Conservation (phyloP, 345 rosid genomes). For the Sonneratia alba region DNA sequence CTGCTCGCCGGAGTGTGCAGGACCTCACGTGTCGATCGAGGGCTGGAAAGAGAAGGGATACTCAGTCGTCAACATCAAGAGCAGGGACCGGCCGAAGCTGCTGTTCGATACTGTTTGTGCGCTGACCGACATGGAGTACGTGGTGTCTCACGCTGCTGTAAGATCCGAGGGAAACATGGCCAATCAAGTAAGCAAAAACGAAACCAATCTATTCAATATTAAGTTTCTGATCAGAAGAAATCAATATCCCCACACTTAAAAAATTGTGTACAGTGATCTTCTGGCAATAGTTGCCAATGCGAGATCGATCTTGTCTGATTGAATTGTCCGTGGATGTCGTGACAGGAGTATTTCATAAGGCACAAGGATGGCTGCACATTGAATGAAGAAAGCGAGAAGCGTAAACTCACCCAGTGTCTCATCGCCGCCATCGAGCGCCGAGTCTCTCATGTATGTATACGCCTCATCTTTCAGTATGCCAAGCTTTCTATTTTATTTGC, state of each 20-base stretch:
- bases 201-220: neutral
- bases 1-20: conserved; percentile 21
- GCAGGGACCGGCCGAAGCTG: conserved; percentile 76
- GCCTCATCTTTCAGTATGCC: neutral
- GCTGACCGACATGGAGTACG: conserved; percentile 64
- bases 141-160: conserved; percentile 78
- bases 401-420: conserved; percentile 43
- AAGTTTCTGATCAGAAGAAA: too few species aligned
- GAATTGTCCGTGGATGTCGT: neutral
- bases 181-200: conserved; percentile 36
- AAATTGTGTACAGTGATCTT: too few species aligned
- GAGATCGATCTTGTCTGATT: neutral
- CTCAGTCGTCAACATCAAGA: conserved; percentile 49
- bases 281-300: too few species aligned
- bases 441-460: conserved; percentile 45
- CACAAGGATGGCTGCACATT: conserved; percentile 62
- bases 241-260: neutral
- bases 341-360: conserved; percentile 79
- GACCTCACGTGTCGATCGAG: conserved; percentile 53
- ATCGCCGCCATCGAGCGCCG: conserved; percentile 77
- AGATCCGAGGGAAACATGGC: conserved; percentile 58
- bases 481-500: neutral
- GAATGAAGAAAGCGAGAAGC: conserved; percentile 49
- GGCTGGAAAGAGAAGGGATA: conserved; percentile 68
- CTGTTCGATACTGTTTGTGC: conserved; percentile 78